Base-by-base conservation (phyloP, 192 early-diverging fungal species). In the Coemansia sp. region DNA sequence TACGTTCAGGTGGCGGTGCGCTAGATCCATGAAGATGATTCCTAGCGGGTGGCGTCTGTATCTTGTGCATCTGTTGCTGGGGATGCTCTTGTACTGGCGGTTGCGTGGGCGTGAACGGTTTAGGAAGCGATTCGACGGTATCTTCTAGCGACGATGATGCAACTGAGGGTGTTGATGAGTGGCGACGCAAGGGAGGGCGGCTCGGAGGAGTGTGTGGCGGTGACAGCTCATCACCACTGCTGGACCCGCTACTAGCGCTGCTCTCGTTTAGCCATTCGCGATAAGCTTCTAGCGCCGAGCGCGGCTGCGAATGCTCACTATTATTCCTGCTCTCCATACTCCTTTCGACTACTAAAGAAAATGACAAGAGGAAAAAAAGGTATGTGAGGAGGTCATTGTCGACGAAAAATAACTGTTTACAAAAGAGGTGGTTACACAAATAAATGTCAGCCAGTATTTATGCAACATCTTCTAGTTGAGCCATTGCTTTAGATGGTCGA, bases 401-500 rank as follows among this genome's bases (percentile, higher is more conserved):
- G 43, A 8, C n/a, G 18, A 9, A 21, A 45, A 45, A 31, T 31
- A 31, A 31, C 31, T 45, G 43, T 21, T 45, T 20, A 31, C 31
- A 31, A 31, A 62, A 45, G 50, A 28, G 10, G 0, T 16, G 14
- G 51, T 55, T 39, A 35, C 20, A 35, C 43, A 55, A 55, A 51
- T 9, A 51, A 51, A 51, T 42, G 18, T 21, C 24, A 28, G 24
- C 23, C 23, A 51, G 26, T 9, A 26, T 51, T 51, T 31, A 55
- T 31, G 14, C 24, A 55, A 31, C 13, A 55, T 26, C 9, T 37
- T 69, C 62, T 43, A 79, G 21, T 51, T 50, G 26, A 91, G 76
- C 86, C 87, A 92, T 51, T 51, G 23, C 61, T 91, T 90, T 34
- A 99, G 74, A 66, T 74, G 65, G n/a, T 79, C 73, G 45, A 99